phyloP scores from a whole-genome alignment of 2,329 filamentous ascomycete species.

The Capronia epimyces region DNA sequence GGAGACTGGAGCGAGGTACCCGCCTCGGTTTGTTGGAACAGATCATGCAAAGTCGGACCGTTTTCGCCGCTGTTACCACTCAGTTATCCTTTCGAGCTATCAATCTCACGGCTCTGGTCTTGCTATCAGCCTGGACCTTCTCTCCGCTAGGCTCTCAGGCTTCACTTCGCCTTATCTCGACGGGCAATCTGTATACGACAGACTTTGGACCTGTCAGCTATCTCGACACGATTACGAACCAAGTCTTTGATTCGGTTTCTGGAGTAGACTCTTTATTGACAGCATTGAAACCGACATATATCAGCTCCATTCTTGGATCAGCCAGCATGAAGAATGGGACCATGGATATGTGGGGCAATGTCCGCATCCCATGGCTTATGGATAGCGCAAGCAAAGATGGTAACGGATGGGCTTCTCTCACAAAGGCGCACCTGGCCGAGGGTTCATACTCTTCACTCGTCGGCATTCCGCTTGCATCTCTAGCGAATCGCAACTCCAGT shows the following conservation, averaged over 20 bases:
- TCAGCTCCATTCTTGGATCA: slow-evolving; percentile 20
- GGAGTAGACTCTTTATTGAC: slow-evolving; percentile 9
- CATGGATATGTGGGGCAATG: slow-evolving; percentile 26
- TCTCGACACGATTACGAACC: slow-evolving; percentile 8
- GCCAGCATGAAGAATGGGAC: slow-evolving; percentile 13
- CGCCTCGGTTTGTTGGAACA: slow-evolving; percentile 26
- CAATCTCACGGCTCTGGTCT: slow-evolving; percentile 17
- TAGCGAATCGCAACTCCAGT: slow-evolving; percentile 21
- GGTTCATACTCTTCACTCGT: slow-evolving; percentile 20
- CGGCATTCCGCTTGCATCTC: slow-evolving; percentile 18
- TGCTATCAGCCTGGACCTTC: slow-evolving; percentile 21
- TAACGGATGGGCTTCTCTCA: slow-evolving; percentile 21
- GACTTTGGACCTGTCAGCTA: slow-evolving; percentile 5
- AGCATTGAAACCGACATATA: slow-evolving; percentile 20
- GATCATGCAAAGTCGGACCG: slow-evolving; percentile 24
- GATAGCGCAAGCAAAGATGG: not conserved
- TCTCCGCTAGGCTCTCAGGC: slow-evolving; percentile 27
- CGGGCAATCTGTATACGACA: slow-evolving; percentile 9
- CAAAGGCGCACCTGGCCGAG: slow-evolving; percentile 8
- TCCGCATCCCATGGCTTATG: slow-evolving; percentile 24
- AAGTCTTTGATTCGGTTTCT: slow-evolving; percentile 12
- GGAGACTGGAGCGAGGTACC: slow-evolving; percentile 19
- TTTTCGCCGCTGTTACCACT: slow-evolving; percentile 22
- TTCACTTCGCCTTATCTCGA: slow-evolving; percentile 17
- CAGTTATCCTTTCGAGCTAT: slow-evolving; percentile 11